phyloP scores from a whole-genome alignment of 1,284 basidiomycete species.

The Coniophora puteana region DNA sequence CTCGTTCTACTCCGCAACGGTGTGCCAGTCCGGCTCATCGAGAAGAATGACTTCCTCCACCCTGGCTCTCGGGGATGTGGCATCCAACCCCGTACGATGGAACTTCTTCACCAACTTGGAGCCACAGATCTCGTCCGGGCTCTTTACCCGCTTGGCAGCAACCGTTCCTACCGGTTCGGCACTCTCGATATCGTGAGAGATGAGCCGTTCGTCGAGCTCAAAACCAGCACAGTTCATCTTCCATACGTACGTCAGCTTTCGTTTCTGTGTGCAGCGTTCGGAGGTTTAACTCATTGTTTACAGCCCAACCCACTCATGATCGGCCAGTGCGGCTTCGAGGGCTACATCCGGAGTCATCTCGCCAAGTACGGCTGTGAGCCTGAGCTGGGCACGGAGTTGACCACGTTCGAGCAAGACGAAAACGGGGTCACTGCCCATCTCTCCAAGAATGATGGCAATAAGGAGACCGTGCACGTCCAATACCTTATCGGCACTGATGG shows the following conservation, averaged over 20 bases:
- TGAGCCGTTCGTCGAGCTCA: constrained; percentile 12
- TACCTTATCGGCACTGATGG: constrained; percentile 17
- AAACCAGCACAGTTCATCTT: constrained; percentile 19
- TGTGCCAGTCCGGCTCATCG: constrained; percentile 21
- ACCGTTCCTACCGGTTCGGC: constrained; percentile 19
- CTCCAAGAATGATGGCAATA: constrained; percentile 6
- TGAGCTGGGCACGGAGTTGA: constrained; percentile 27
- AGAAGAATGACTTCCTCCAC: constrained; percentile 14
- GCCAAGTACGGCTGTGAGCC: constrained; percentile 20
- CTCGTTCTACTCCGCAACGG: constrained; percentile 16
- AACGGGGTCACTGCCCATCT: constrained; percentile 11
- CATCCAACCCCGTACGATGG: constrained; percentile 25
- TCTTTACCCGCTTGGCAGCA: constrained; percentile 11
- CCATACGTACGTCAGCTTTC: constrained; percentile 14
- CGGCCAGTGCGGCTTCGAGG: constrained; percentile 25
- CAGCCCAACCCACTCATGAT: constrained; percentile 13
- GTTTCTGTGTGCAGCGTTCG: neutral
- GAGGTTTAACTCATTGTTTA: constrained; percentile 3
- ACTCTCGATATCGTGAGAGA: constrained; percentile 13
- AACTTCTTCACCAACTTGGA: constrained; percentile 24
- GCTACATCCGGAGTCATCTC: constrained; percentile 27
- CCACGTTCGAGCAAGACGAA: constrained; percentile 16
- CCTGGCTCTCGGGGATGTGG: constrained; percentile 14
- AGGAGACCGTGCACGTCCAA: constrained; percentile 10
- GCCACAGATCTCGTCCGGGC: constrained; percentile 16